Conservation (phyloP, 768 basidiomycete genomes). For the Tylopilus rubrobrunneus region DNA sequence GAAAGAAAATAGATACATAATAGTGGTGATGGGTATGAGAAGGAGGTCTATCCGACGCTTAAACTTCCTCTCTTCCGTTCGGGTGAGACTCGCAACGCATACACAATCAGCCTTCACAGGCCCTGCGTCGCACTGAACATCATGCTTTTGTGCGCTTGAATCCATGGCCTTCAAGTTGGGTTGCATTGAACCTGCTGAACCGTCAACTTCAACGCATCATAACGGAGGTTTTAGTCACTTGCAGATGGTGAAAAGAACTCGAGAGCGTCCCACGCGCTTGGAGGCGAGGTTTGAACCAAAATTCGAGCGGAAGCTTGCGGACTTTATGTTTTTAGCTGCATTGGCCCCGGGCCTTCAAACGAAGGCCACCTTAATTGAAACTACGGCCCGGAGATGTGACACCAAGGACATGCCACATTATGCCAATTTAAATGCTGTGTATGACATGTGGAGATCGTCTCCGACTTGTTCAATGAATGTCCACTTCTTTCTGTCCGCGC, state of each 20-base stretch:
- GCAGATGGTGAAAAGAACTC: too few relatives aligned
- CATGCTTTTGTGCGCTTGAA: not conserved
- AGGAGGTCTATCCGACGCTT: conserved; percentile 1
- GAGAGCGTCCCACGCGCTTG: not conserved
- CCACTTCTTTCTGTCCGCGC: too few relatives aligned
- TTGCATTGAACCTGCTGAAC: not conserved
- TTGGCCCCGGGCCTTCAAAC: too few relatives aligned
- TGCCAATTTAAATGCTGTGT: not conserved
- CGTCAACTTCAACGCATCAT: too few relatives aligned
- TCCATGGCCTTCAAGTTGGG: not conserved
- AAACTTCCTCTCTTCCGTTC: not conserved
- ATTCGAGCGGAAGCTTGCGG: not conserved
- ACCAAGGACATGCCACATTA: too few relatives aligned
- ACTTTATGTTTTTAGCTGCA: not conserved
- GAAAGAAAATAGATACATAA: conserved; percentile 1
- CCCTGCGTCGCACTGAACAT: not conserved
- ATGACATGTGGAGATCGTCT: too few relatives aligned
- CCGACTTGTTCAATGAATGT: too few relatives aligned
- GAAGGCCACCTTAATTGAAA: not conserved
- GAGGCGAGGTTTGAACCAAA: not conserved
- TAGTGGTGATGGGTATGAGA: not conserved
- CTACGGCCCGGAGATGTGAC: not conserved
- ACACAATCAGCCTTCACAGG: not conserved
- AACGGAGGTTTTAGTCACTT: not conserved
- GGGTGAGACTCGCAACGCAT: not conserved